Base-by-base conservation (phyloP, 2,329 filamentous ascomycete species). In the Trichoderma asperellum region DNA sequence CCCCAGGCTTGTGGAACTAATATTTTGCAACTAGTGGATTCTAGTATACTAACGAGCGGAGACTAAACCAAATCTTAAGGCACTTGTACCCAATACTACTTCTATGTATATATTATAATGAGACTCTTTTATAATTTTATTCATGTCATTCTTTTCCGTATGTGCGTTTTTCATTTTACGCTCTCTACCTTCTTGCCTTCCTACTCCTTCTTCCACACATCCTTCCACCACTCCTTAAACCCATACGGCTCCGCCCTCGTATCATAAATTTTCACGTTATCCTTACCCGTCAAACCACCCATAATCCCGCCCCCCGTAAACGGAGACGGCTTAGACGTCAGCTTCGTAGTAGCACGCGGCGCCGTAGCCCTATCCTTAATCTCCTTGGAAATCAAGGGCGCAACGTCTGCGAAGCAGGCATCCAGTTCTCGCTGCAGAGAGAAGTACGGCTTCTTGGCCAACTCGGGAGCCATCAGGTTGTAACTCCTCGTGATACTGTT, bases 381-480 rank as follows among this genome's bases (percentile, higher is more conserved):
- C 71, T 90, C 89, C 2, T 86, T 84, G 0, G 93, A 88, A 4
- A 98, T 79, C 58, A 86, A 83, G 0, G 93, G 93, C 7, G 95
- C 95, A 1, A 97, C 90, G 70, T 97, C 94, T 0, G 93, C 91
- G 76, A 90, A 98, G 77, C 94, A 97, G 2, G 87, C 84, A 35
- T 85, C 86, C 18, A 98, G 84, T 80, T 99, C 96, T 60, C 95
- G 88, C 56, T 94, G 88, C 8, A 98, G 87, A 2, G 86, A 90
- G 76, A 93, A 94, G 79, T 98, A 98, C 0, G 95, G 93, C 79
- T 97, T 97, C 81, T 96, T 96, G 2, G 95, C 94, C 1, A 97
- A 85, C 67, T 93, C 91, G 0, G 96, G 96, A 0, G 96, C 95
- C 89, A 97, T 95, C 3, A 98, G 87, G 75, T 98, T 98, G 83